A percentile compares a stretch with the other conserved stretches of the same genome.
phyloP scores from a whole-genome alignment of 768 basidiomycete genomes.

The Hortiboletus flavorubellus region DNA sequence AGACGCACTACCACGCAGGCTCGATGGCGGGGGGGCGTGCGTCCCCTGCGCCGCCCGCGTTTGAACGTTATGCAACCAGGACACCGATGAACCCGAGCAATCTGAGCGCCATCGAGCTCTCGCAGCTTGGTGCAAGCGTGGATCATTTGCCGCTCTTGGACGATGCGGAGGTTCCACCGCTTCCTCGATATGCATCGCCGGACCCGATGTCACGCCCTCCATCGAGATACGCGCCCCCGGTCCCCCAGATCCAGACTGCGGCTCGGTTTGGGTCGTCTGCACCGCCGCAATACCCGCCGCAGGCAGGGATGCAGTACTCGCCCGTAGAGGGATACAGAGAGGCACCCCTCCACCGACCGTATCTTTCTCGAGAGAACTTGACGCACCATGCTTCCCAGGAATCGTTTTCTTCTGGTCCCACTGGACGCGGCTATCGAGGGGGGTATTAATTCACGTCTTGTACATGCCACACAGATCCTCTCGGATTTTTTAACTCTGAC shows the following conservation, averaged over 20 bases:
- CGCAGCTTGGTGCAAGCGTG: constrained; percentile 45
- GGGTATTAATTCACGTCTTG: constrained; percentile 5
- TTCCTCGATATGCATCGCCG: constrained; percentile 25
- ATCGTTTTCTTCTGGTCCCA: constrained; percentile 21
- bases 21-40: constrained; percentile 33
- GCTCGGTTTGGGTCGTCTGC: constrained; percentile 37
- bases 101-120: constrained; percentile 49
- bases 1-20: constrained; percentile 39
- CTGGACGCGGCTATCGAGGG: constrained; percentile 34
- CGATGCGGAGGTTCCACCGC: constrained; percentile 22
- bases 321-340: constrained; percentile 45
- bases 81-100: constrained; percentile 37
- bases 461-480: not conserved
- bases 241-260: constrained; percentile 22
- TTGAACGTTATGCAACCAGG: constrained; percentile 55
- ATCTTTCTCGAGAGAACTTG: constrained; percentile 23
- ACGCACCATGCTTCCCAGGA: constrained; percentile 13
- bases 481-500: not conserved
- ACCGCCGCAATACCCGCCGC: constrained; percentile 40
- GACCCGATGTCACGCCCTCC: constrained; percentile 14
- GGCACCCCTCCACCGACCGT: constrained; percentile 62
- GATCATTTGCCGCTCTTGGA: constrained; percentile 63
- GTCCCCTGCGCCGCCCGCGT: constrained; percentile 44
- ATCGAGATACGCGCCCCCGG: constrained; percentile 31
- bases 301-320: constrained; percentile 21